Conservation (phyloP, 2,329 filamentous ascomycete species). For the Pseudogymnoascus sp. region DNA sequence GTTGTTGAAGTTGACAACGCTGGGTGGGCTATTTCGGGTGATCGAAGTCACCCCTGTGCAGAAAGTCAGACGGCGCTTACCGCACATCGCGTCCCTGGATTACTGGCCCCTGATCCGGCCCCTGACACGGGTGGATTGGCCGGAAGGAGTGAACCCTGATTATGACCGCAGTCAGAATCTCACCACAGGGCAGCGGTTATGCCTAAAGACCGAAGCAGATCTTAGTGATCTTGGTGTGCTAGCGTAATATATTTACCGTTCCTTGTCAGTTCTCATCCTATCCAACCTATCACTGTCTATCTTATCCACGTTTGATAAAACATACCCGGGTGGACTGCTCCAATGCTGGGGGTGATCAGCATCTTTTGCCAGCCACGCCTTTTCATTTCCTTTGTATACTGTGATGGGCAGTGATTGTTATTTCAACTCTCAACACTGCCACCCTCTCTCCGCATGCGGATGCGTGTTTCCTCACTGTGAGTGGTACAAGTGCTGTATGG, state of each 20-base stretch:
- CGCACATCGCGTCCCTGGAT: not conserved
- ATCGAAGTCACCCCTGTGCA: not conserved
- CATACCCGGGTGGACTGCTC: not conserved
- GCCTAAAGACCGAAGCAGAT: not conserved
- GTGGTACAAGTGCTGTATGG: not conserved
- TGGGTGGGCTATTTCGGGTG: not conserved
- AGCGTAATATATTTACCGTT: not conserved
- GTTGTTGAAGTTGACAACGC: not conserved
- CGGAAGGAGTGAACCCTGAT: not conserved
- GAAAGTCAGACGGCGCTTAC: not conserved
- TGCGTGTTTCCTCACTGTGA: not conserved
- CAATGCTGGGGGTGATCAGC: not conserved
- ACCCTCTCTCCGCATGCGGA: not conserved
- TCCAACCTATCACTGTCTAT: not conserved
- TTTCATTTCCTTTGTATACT: constrained; percentile 3
- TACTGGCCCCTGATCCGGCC: not conserved
- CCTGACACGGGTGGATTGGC: not conserved
- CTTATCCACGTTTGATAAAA: not conserved
- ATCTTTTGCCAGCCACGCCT: not conserved
- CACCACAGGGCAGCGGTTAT: not conserved
- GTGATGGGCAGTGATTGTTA: not conserved
- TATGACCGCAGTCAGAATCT: not conserved
- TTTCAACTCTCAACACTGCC: not conserved
- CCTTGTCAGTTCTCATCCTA: not conserved
- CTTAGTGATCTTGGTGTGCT: not conserved